Evolutionary conservation across 2,329 filamentous ascomycete species (phyloP), one percentile per base, ranked within the genome.

Genomic region (Cordyceps fumosorosea): DNA sequence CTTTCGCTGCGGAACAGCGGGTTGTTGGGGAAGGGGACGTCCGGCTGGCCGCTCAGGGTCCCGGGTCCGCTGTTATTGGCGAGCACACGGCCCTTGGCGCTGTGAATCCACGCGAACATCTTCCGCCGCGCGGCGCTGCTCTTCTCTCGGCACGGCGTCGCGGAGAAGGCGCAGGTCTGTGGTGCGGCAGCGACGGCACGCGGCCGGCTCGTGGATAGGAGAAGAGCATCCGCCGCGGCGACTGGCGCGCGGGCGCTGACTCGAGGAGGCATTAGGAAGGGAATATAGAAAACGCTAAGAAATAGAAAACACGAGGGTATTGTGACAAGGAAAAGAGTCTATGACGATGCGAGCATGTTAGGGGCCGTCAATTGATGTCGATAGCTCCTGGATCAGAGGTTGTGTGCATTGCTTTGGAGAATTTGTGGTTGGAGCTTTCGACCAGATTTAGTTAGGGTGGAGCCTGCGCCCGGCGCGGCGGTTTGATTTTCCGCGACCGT

Each of bases 1-100:
- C 82, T 78, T 72, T 90, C 81, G 69, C 87, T 91, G 65, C 80
- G 76, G 75, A 93, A 97, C 26, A 81, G 72, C 5, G 76, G 77
- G 73, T 96, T 96, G 56, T 84, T 72, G 0, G 91, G 91, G 66
- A 95, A 96, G 0, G 90, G 91, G 64, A 76, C 74, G 73, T 80
- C 69, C 55, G 67, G 70, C 66, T 68, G 65, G 45, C 68, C 68
- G 14, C 72, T 71, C 1, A 82, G 67, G 65, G 81, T 80, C 59
- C 71, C 72, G 2, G 75, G 72, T 3, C 68, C 66, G 20, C 63
- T 65, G 32, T 65, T 65, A 4, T 67, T 64, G 64, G 71, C 67
- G 5, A 74, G 53, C 29, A 64, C 62, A 11, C 63, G 63, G 32
- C 73, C 72, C 5, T 67, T 56, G 3, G 62, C 62, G 1, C 67